These are phyloP conservation scores for Solanum piurae DNA, from an alignment of 257 asterid genomes.

Conservation along the genomic window DNA sequence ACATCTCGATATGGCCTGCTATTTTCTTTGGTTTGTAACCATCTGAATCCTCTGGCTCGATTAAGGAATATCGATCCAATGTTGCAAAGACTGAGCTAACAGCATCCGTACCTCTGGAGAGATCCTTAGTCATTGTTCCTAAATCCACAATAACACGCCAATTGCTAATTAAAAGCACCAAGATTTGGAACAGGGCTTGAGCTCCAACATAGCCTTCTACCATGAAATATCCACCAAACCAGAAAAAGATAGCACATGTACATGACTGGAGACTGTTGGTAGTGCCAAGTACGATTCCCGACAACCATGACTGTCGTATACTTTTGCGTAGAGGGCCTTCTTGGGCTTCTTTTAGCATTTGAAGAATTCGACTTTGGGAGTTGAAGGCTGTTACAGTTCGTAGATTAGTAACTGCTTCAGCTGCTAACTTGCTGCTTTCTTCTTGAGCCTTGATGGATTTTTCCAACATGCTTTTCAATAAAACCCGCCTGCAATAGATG, in stretches of 20 bases:
- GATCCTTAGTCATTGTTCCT: conserved; percentile 73
- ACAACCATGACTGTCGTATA: conserved; percentile 69
- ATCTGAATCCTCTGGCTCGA: conserved; percentile 59
- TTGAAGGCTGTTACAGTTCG: conserved; percentile 65
- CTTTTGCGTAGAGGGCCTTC: conserved; percentile 56
- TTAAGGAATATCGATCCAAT: conserved; percentile 50
- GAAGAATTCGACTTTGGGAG: conserved; percentile 63
- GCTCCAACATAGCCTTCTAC: conserved; percentile 43
- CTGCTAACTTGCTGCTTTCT: conserved; percentile 77
- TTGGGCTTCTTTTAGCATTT: conserved; percentile 61
- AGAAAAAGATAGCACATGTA: conserved; percentile 50
- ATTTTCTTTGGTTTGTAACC: conserved; percentile 42
- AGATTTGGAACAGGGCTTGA: conserved; percentile 54
- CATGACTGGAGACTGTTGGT: conserved; percentile 61
- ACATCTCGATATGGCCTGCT: conserved; percentile 45
- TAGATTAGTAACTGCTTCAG: conserved; percentile 80
- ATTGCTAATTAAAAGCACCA: conserved; percentile 69
- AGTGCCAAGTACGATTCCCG: conserved; percentile 70
- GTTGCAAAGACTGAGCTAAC: conserved; percentile 59
- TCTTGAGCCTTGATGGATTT: conserved; percentile 62
- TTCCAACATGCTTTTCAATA: conserved; percentile 34
- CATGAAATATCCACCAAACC: conserved; percentile 70
- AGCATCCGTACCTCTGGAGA: conserved; percentile 57
- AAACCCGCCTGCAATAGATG: conserved; percentile 44
- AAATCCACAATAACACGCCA: conserved; percentile 80